Base-by-base conservation (phyloP, 805 yeast genomes). In the Candida oleophila region DNA sequence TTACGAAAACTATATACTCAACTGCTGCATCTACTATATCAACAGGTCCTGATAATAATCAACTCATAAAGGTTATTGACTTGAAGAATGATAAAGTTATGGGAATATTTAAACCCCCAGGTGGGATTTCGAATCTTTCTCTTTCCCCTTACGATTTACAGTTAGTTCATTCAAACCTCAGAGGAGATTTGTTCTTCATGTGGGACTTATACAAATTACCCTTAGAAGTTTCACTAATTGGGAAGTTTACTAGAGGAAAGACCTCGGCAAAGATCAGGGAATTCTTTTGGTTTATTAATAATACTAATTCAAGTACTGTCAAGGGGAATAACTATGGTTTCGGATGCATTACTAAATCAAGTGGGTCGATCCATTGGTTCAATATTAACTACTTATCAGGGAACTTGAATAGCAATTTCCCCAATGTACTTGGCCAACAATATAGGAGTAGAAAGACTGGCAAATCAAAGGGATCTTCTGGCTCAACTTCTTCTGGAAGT, bases 341-440 rank as follows among this genome's bases (percentile, higher is more conserved):
- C 49, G 79, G 83, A 0, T 65, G 83, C 37, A 68, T 81, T 15
- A 83, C 84, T 21, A 66, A 69, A 45, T 61, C 70, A 3, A 69
- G 77, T 12, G 89, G 89, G 0, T 76, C 86, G 1, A 61, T 85
- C 16, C 89, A 84, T 55, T 81, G 84, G 76, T 84, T 78, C 57
- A 73, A 73, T 44, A 61, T 68, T 42, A 77, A 74, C 49, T 74
- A 76, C 48, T 55, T 57, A 50, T 58, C 62, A 4, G 74, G 73
- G 1, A 64, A 61, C 40, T 56, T 57, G 38, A 52, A 54, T 41
- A 61, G 56, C 45, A 68, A 66, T 43, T 52, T 50, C 25, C 73
- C 71, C 12, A 69, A 62, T 44, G 55, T 54, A 12, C 50, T 63
- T 20, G 44, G 39, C 22, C 39, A 36, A 36, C 21, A 19, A 20